Evolutionary conservation across 1,139 yeast species (phyloP), one percentile per base, ranked within the genome.

Genomic region (Debaryomyces sp.): DNA sequence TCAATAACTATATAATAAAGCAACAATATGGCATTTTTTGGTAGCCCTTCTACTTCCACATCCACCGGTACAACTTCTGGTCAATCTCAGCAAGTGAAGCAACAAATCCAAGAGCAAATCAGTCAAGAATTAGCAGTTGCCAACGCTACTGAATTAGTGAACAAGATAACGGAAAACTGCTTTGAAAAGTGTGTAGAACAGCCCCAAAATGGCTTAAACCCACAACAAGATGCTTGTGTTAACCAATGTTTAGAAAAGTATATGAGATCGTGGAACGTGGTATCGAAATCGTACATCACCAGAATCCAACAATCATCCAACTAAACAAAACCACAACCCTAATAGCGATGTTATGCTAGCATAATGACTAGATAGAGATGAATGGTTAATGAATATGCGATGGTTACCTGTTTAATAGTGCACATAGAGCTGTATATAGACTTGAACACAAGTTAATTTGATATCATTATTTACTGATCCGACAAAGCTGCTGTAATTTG

Each of bases 181-280:
- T 91, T 87, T 65, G 87, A 85, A 46, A 82, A 83, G 64, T 91
- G 98, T 68, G 74, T 89, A 48, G 68, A 67, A 23, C 70, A 67
- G 38, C 90, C 90, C 6, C 76, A 80, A 23, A 67, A 78, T 37
- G 30, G 52, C 5, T 59, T 74, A 53, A 66, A 64, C 30, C 54
- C 63, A 6, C 65, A 58, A 39, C 73, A 74, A 51, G 68, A 70
- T 46, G 54, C 51, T 22, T 90, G 97, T 68, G 78, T 90, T 47
- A 81, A 78, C 54, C 87, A 84, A 64, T 91, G 97, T 66, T 78
- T 89, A 62, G 87, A 87, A 55, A 91, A 90, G 71, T 91, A 89
- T 70, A 87, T 91, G 95, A 81, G 88, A 67, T 84, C 96, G 36
- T 91, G 97, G 97, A 90, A 90, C 63, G 77, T 86, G 47, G 76